Evolutionary conservation across 345 rosid species (phyloP).

Genomic region (Bretschneidera sinensis): DNA sequence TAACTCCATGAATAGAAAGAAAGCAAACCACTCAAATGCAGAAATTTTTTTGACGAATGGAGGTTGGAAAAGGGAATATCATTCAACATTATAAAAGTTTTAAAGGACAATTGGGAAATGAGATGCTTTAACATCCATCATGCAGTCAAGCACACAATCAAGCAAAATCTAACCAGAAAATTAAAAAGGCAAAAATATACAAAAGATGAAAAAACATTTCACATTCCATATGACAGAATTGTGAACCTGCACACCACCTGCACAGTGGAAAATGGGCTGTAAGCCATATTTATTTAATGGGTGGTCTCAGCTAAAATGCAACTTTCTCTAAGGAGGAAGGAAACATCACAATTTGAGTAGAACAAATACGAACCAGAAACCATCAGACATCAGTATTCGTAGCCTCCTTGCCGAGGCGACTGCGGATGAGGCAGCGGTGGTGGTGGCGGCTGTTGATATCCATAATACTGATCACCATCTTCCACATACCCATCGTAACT

Average conservation of each 20-base stretch:
- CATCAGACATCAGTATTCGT: constrained; percentile 25
- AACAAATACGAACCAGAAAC: constrained; percentile 19
- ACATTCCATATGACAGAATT: constrained; percentile 25
- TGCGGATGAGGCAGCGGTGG: too few relatives aligned
- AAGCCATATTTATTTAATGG: constrained; percentile 29
- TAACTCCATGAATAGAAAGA: too few relatives aligned
- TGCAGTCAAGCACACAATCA: constrained; percentile 10
- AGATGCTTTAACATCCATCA: background rate
- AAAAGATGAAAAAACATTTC: constrained; percentile 11
- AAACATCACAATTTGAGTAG: background rate
- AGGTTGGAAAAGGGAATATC: too few relatives aligned
- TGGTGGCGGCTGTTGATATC: constrained; percentile 20
- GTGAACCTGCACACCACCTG: constrained; percentile 54
- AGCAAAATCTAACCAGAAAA: constrained; percentile 4
- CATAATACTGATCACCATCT: constrained; percentile 16
- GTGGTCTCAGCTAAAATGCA: constrained; percentile 9
- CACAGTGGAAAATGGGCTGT: constrained; percentile 52
- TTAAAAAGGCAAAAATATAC: background rate
- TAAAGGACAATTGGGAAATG: background rate
- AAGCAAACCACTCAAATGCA: too few relatives aligned
- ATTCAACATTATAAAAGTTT: too few relatives aligned
- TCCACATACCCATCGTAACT: constrained; percentile 16
- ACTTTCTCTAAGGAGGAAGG: constrained; percentile 1
- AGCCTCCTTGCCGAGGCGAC: constrained; percentile 25
- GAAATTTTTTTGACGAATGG: too few relatives aligned